Base-by-base conservation (phyloP, 2,329 filamentous ascomycete species). In the Trichoderma asperellum region DNA sequence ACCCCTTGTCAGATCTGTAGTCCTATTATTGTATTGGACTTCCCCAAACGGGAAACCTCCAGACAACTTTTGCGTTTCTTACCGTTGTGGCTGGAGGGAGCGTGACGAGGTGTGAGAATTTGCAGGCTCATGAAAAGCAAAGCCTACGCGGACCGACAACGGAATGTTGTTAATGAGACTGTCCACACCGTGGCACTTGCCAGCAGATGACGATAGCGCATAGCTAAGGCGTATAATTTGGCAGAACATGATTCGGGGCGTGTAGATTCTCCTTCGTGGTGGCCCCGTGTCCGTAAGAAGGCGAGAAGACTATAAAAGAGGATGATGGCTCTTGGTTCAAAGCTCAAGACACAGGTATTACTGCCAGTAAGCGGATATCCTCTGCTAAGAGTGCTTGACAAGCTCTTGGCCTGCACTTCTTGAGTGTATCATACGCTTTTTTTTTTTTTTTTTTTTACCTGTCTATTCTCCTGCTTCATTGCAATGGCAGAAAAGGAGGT, bases 31-130 rank as follows among this genome's bases (percentile, higher is more conserved):
- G 27, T 16, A 49, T 61, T 47, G 60, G 71, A 43, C 68, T 70
- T 71, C 71, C 66, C 71, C 55, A 69, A 73, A 63, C 65, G 70
- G 75, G 73, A 76, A 74, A 76, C 52, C 71, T 62, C 37, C 56
- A 52, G 72, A 62, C 73, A 76, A 72, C 53, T 67, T 69, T 56
- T 74, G 75, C 75, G 72, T 76, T 73, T 69, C 62, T 69, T 73
- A 70, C 72, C 70, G 61, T 69, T 71, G 55, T 56, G 40, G 70
- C 63, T 57, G 49, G 56, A 60, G 40, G 40, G 52, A 47, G 29
- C 57, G 40, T 43, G 24, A 67, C 43, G 58, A 70, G 65, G 58
- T 35, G 49, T 34, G 40, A 68, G 65, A 32, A 34, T 58, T 57
- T 66, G 56, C 59, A 56, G 49, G 37, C 29, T 62, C 32, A 24